A percentile compares a stretch with the other conserved stretches of the same genome.
Conservation (phyloP, 495 filamentous ascomycete genomes). For the Astrothelium subdiscretum region DNA sequence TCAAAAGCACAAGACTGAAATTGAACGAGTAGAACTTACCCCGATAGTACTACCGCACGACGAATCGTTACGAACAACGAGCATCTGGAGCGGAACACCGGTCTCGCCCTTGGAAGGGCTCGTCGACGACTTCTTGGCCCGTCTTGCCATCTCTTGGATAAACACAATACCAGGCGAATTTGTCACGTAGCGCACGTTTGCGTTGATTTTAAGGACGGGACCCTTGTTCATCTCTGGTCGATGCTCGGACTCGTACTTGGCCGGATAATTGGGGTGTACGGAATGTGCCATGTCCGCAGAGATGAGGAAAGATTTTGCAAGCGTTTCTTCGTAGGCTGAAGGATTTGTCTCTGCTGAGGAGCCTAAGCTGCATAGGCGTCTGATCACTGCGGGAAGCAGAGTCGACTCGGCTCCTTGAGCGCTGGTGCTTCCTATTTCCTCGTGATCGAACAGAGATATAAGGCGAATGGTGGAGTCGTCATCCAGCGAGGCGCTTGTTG, state of each 20-base stretch:
- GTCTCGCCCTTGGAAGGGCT: conserved; percentile 10
- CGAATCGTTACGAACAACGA: conserved; percentile 92
- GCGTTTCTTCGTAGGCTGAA: conserved; percentile 87
- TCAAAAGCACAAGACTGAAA: background rate
- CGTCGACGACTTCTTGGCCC: conserved; percentile 36
- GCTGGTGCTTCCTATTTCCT: conserved; percentile 85
- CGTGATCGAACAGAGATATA: conserved; percentile 90
- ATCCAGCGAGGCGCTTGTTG: conserved; percentile 45
- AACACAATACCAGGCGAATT: conserved; percentile 92
- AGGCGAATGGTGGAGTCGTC: conserved; percentile 74
- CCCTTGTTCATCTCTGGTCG: conserved; percentile 93
- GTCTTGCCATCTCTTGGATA: conserved; percentile 71
- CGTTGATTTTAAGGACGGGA: conserved; percentile 94
- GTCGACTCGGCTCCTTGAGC: conserved; percentile 93
- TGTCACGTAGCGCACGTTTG: conserved; percentile 90
- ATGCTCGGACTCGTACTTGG: conserved; percentile 84
- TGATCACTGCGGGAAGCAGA: conserved; percentile 75
- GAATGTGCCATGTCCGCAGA: conserved; percentile 97
- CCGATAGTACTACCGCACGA: conserved; percentile 94
- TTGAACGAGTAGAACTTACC: background rate
- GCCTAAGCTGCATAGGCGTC: conserved; percentile 67
- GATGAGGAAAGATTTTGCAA: conserved; percentile 84
- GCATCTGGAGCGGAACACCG: conserved; percentile 79
- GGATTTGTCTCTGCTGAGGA: conserved; percentile 35
- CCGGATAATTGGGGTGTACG: conserved; percentile 85